Percentiles rank a stretch among this genome's conserved stretches.
These are phyloP conservation scores for Pythium chondricola DNA, from an alignment of 352 stramenopile genomes.

Conservation along the genomic window DNA sequence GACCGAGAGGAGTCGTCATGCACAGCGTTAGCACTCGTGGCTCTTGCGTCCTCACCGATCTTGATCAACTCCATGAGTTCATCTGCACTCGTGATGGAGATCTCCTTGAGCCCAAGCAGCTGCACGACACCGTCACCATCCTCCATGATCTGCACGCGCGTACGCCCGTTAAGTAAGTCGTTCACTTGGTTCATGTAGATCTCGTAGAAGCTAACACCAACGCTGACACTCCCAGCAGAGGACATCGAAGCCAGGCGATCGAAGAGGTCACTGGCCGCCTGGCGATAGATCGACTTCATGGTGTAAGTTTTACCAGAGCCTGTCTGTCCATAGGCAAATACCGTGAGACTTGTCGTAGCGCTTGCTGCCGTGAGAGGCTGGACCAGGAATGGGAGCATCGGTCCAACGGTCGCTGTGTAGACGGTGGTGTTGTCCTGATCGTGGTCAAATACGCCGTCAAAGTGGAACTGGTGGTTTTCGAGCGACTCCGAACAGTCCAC, in stretches of 20 bases:
- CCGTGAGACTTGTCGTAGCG: slow-evolving; percentile 56
- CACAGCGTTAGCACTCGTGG: slow-evolving; percentile 93
- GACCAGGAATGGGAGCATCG: slow-evolving; percentile 46
- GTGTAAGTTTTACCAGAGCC: slow-evolving; percentile 92
- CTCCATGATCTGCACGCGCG: slow-evolving; percentile 89
- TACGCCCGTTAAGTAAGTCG: slow-evolving; percentile 89
- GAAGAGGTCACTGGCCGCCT: slow-evolving; percentile 59
- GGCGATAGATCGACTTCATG: slow-evolving; percentile 82
- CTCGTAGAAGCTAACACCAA: slow-evolving; percentile 93
- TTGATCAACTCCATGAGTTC: slow-evolving; percentile 89
- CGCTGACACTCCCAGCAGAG: slow-evolving; percentile 28
- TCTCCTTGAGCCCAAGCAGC: slow-evolving; percentile 88
- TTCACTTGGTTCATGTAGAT: slow-evolving; percentile 96
- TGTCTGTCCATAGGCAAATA: slow-evolving; percentile 98
- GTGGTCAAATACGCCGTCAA: slow-evolving; percentile 91
- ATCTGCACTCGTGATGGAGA: slow-evolving; percentile 65
- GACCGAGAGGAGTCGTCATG: slow-evolving; percentile 92
- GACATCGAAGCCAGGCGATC: slow-evolving; percentile 16
- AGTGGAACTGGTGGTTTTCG: slow-evolving; percentile 65
- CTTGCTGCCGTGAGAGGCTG: slow-evolving; percentile 8
- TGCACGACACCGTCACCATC: slow-evolving; percentile 90
- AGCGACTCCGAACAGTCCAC: slow-evolving; percentile 64
- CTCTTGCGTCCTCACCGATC: slow-evolving; percentile 78
- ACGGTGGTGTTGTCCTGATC: slow-evolving; percentile 85
- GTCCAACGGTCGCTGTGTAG: slow-evolving; percentile 70